Evolutionary conservation across 768 basidiomycete genomes (phyloP), one percentile per base, ranked within the genome.

Genomic region (Rhizopogon roseolus): DNA sequence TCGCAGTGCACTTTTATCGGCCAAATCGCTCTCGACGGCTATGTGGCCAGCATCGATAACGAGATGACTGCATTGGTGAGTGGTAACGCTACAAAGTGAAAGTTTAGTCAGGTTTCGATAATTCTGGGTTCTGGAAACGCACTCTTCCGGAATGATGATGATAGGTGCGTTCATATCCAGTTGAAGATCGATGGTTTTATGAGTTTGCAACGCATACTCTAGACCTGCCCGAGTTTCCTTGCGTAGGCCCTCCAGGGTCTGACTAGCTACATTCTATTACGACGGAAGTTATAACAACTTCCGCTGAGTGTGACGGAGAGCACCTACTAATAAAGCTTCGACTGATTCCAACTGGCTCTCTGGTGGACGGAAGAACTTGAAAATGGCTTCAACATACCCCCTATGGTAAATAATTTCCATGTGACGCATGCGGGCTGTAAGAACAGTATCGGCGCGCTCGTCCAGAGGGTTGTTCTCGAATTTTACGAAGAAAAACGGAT

Each of bases 31-130:
- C 65, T 89, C 86, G 36, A 99, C 86, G 2, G 94, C 82, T 59
- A 99, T 96, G 66, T 98, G 97, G 55, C 97, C 97, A 5, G 96
- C 97, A 66, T 98, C 97, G 50, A 98, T 76, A 14, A 98, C 82
- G 50, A 98, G 78, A 66, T 97, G 90, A 62, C 83, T 92, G 71
- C 93, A 88, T 19, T 83, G 71, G 55, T 81, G 78, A 6, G 82
- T 82, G 3, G 86, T 88, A 48, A 98, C 81, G 60, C 93, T 96
- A 54, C 54, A 51, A 55, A 22, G 36, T 9, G 39, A 56, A 22
- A 61, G 58, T 10, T 42, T 9, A 34, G n/a, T 50, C 17, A 39
- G 14, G n/a, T 44, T 41, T 48, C 19, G 19, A 28, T 10, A 37
- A 34, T 41, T 19, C 14, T 10, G 22, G 3, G 9, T 48, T 36